Evolutionary conservation across 2,329 filamentous ascomycete genomes (phyloP).

Genomic region (Aspergillus pseudoviridinutans): DNA sequence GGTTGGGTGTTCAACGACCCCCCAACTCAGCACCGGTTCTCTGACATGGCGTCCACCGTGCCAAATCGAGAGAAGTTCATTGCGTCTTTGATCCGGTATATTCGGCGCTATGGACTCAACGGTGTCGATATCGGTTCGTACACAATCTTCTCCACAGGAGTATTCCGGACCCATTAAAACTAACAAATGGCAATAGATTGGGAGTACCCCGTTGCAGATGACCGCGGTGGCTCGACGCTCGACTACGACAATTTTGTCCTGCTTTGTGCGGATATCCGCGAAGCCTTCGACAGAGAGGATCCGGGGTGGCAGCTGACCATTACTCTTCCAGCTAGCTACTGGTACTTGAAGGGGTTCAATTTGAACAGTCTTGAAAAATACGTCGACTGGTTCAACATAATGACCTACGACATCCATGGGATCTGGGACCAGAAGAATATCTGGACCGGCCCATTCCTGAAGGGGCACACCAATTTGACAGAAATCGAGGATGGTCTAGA

Average conservation of each 20-base stretch:
- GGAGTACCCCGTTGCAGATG: conserved; percentile 13
- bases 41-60: neutral
- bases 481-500: conserved; percentile 10
- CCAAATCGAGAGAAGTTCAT: neutral
- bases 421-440: conserved; percentile 8
- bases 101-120: neutral
- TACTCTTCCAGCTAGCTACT: conserved; percentile 13
- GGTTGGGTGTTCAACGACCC: neutral
- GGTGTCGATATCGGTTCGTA: neutral
- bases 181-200: conserved; percentile 4
- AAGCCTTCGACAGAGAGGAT: conserved; percentile 2
- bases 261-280: neutral
- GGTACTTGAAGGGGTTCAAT: conserved; percentile 13
- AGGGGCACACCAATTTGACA: conserved; percentile 12
- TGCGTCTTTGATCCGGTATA: neutral
- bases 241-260: conserved; percentile 10
- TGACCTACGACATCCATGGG: conserved; percentile 15
- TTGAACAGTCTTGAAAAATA: conserved; percentile 7
- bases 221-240: conserved; percentile 6
- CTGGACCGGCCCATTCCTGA: conserved; percentile 4
- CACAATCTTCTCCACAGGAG: neutral
- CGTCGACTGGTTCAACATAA: conserved; percentile 15
- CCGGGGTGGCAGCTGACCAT: conserved; percentile 4
- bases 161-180: neutral
- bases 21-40: neutral